Evolutionary conservation across 108 stramenopile species (phyloP).

Genomic region (Conticribra weissflogii): DNA sequence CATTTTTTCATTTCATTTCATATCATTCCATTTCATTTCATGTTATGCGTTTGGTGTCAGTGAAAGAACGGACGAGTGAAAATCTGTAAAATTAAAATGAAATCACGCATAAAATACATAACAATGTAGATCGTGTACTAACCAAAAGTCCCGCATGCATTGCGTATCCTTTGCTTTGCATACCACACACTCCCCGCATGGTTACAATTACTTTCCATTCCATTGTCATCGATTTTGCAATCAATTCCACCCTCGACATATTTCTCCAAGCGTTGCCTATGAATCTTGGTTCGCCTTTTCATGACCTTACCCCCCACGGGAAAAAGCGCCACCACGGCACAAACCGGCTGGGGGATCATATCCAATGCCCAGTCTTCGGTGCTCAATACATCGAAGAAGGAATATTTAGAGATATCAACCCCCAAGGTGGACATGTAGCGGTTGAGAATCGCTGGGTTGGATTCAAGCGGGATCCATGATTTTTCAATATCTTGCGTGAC

Average conservation of each 20-base stretch:
- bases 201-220: background rate
- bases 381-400: slow-evolving; percentile 77
- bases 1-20: too few relatives aligned
- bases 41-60: too few relatives aligned
- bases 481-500: too few relatives aligned
- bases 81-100: slow-evolving; percentile 1
- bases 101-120: too few relatives aligned
- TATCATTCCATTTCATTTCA: too few relatives aligned
- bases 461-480: slow-evolving; percentile 77
- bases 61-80: too few relatives aligned
- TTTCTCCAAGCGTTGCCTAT: background rate
- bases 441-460: slow-evolving; percentile 86
- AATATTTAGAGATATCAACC: slow-evolving; percentile 62
- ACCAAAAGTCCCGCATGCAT: slow-evolving; percentile 87
- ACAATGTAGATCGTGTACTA: background rate
- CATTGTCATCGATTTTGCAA: background rate
- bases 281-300: slow-evolving; percentile 26
- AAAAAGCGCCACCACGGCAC: slow-evolving; percentile 72
- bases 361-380: slow-evolving; percentile 83
- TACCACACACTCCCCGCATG: slow-evolving; percentile 53
- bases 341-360: slow-evolving; percentile 76
- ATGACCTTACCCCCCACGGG: slow-evolving; percentile 57
- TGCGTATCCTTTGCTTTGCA: slow-evolving; percentile 77
- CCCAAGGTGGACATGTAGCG: slow-evolving; percentile 79
- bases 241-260: background rate